Base-by-base conservation (phyloP, 2,329 filamentous ascomycete genomes). In the Neonectria magnoliae region DNA sequence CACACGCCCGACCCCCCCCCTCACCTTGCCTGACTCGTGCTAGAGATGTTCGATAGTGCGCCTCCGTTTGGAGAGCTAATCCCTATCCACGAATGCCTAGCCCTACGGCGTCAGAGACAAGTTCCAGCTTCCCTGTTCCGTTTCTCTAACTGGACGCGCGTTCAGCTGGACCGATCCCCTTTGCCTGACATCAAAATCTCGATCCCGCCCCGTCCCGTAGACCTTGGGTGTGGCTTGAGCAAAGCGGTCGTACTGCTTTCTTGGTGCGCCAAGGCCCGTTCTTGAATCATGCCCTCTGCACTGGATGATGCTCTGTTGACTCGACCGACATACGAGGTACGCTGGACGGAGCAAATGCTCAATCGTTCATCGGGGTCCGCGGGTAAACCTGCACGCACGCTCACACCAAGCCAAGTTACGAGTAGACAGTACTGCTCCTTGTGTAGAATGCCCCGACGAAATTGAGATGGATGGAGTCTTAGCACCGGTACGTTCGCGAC, bases 21-120 rank as follows among this genome's bases (percentile, higher is more conserved):
- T 31, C n/a, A 2, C n/a, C 47, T 50, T 48, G 41, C 50, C 57
- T 48, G 44, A 33, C 53, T 48, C 41, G 60, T 59, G 41, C 57
- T 64, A 53, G 62, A 58, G 31, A 54, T 31, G 27, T 31, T 58
- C 62, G 50, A 65, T 65, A 65, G 62, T 54, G 62, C 42, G 53
- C 38, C 42, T 36, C 55, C 47, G 25, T 36, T 31, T 62, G 31
- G 7, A 48, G 48, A 20, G 27, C 58, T 65, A 62, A 53, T 48
- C 47, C 58, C 36, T 16, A 50, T 48, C 6, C 41, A 58, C 38
- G 51, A 51, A 50, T 57, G 53, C 36, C 50, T 58, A 65, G 59
- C 53, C 62, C 42, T 62, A 65, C 44, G 48, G 48, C 33, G 33
- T 48, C 55, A 22, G 41, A 58, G 47, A 47, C 47, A 48, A 44